Conservation (phyloP, 345 rosid species). For the Syzygium aromaticum region DNA sequence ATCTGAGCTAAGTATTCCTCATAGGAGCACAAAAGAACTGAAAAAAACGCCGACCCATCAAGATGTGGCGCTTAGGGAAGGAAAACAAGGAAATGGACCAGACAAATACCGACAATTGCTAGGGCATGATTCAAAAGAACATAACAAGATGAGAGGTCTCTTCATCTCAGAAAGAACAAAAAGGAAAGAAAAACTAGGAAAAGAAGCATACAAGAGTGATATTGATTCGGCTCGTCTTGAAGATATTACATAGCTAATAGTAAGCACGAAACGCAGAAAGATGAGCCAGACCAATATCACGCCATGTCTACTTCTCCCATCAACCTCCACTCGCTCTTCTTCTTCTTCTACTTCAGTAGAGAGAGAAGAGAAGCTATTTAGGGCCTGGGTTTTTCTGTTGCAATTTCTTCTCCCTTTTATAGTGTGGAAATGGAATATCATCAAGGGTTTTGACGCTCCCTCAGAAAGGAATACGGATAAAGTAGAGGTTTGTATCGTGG, state of each 20-base stretch:
- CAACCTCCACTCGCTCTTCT: not conserved
- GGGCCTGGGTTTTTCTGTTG: not conserved
- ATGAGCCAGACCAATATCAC: slow-evolving; percentile 36
- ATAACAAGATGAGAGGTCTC: not conserved
- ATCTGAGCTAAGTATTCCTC: not conserved
- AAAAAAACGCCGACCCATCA: not conserved
- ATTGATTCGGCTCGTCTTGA: slow-evolving; percentile 36
- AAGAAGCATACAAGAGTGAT: slow-evolving; percentile 34
- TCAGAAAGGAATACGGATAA: not conserved
- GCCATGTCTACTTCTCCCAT: slow-evolving; percentile 22
- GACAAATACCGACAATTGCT: not conserved
- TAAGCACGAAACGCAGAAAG: not conserved
- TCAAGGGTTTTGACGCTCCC: not conserved
- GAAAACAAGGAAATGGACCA: not conserved
- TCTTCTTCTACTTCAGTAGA: not conserved
- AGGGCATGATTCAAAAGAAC: not conserved
- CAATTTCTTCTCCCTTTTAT: not conserved
- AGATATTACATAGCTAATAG: not conserved
- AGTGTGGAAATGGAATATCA: slow-evolving; percentile 2
- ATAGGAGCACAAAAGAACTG: not conserved
- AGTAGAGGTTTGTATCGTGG: not conserved
- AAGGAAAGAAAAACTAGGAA: not conserved
- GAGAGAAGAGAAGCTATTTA: not conserved
- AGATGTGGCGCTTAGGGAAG: not conserved
- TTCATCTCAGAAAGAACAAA: not conserved